phyloP scores from a whole-genome alignment of 306 rosid genomes.

The Vigna radiata region DNA sequence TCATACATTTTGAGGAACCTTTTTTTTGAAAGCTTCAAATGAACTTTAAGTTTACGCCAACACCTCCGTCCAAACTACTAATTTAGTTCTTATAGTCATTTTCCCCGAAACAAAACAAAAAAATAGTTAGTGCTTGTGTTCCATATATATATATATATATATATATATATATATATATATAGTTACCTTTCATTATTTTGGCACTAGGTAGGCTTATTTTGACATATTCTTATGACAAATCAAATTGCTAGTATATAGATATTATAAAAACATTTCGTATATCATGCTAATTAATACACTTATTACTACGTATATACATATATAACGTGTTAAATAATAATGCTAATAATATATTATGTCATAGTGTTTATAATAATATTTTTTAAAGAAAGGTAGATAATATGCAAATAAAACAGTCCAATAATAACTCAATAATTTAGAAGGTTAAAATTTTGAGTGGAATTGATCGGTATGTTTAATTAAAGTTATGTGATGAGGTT shows the following conservation, averaged over 20 bases:
- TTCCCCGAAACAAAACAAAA: background rate
- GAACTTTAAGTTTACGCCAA: slow-evolving; percentile 29
- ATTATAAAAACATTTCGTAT: too few relatives aligned
- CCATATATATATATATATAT: background rate
- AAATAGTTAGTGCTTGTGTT: background rate
- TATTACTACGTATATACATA: too few relatives aligned
- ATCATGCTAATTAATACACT: too few relatives aligned
- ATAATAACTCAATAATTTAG: background rate
- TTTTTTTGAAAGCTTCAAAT: background rate
- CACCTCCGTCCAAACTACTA: background rate
- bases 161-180: too few relatives aligned
- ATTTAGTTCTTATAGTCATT: background rate
- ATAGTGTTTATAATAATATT: background rate
- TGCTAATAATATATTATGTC: too few relatives aligned
- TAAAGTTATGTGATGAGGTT: background rate
- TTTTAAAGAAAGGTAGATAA: background rate
- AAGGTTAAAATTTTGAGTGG: background rate
- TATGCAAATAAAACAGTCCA: background rate
- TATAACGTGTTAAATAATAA: too few relatives aligned
- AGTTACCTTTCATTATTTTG: too few relatives aligned
- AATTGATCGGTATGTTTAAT: background rate
- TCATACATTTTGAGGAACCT: background rate
- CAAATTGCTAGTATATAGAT: too few relatives aligned
- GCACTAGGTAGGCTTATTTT: too few relatives aligned
- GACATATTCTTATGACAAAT: too few relatives aligned